Conservation (phyloP, 768 basidiomycete species). For the Rhizopogon vinicolor region DNA sequence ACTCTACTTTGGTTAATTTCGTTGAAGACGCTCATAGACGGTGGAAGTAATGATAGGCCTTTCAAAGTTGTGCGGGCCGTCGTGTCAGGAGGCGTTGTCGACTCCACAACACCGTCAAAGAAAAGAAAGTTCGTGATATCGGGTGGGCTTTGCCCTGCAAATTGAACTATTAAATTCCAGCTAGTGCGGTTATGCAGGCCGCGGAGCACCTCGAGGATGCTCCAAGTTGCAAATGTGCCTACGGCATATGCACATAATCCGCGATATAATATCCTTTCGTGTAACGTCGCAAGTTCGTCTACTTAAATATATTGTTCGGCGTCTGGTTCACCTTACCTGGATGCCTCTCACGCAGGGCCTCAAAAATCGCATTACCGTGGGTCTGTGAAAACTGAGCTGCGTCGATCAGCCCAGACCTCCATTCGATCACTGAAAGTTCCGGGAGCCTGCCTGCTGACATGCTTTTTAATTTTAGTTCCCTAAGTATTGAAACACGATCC, state of each 20-base stretch:
- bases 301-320: background rate
- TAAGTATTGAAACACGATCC: background rate
- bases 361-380: background rate
- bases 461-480: background rate
- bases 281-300: background rate
- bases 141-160: too few relatives aligned
- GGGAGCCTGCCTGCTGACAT: background rate
- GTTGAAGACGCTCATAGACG: too few relatives aligned
- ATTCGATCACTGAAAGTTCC: background rate
- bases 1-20: too few relatives aligned
- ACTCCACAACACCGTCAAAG: too few relatives aligned
- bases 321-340: background rate
- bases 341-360: background rate
- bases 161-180: too few relatives aligned
- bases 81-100: too few relatives aligned
- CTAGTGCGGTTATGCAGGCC: too few relatives aligned
- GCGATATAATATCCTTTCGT: background rate
- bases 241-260: background rate
- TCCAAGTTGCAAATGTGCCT: background rate
- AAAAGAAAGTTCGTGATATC: too few relatives aligned
- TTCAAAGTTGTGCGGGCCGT: too few relatives aligned
- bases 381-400: background rate
- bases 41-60: too few relatives aligned
- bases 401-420: background rate
- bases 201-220: too few relatives aligned